These are phyloP conservation scores for Ogataea paradorogensis DNA, from an alignment of 805 yeast species.

Conservation along the genomic window DNA sequence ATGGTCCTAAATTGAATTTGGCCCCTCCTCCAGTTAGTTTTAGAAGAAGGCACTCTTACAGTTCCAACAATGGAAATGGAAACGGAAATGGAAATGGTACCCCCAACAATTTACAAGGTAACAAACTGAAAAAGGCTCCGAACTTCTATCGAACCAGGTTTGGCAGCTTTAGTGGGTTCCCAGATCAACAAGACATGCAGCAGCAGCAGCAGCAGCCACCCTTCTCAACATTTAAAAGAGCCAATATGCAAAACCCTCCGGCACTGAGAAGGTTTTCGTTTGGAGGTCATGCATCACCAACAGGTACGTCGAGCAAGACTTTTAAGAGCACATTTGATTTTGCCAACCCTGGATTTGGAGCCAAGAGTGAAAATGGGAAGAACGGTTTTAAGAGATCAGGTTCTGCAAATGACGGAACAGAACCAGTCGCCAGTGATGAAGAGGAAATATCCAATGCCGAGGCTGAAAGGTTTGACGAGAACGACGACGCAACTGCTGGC, in stretches of 20 bases:
- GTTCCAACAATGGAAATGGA: constrained; percentile 6
- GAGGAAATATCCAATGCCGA: constrained; percentile 9
- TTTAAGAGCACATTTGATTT: constrained; percentile 19
- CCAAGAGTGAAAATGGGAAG: constrained; percentile 8
- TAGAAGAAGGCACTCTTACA: constrained; percentile 38
- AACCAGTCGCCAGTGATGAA: constrained; percentile 18
- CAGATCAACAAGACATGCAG: constrained; percentile 15
- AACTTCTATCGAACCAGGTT: constrained; percentile 18
- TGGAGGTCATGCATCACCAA: constrained; percentile 17
- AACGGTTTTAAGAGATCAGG: constrained; percentile 6
- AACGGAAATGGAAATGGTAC: not conserved
- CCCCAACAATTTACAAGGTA: not conserved
- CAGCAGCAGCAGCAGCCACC: constrained; percentile 14
- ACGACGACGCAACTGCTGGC: constrained; percentile 21
- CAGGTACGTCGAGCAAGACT: constrained; percentile 12
- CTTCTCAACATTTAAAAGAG: constrained; percentile 9
- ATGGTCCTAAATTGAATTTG: constrained; percentile 35
- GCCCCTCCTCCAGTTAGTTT: constrained; percentile 84
- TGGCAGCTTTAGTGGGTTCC: constrained; percentile 18
- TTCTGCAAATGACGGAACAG: constrained; percentile 12
- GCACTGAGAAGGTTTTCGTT: constrained; percentile 20
- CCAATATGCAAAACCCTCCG: constrained; percentile 11
- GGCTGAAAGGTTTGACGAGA: constrained; percentile 15
- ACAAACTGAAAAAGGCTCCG: constrained; percentile 16
- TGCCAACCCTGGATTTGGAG: constrained; percentile 6